Base-by-base conservation (phyloP, 2,329 filamentous ascomycete genomes). In the Scytalidium sp. region DNA sequence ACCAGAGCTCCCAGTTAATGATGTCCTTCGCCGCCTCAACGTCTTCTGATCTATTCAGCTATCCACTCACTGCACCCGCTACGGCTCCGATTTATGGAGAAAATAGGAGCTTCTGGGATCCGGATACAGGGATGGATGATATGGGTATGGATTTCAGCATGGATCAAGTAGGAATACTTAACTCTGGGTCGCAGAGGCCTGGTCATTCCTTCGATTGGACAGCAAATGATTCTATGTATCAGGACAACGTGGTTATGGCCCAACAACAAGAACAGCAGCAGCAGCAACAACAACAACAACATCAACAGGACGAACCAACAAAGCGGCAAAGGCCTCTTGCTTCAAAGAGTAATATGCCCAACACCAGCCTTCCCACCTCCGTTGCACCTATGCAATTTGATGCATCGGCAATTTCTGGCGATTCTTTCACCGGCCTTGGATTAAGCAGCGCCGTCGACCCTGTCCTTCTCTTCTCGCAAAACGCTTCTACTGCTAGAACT, bases 101-200 rank as follows among this genome's bases (percentile, higher is more conserved):
- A 46, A 64, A 69, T 10, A 69, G 70, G 44, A 56, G 64, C 32
- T 84, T 83, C 54, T 85, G 82, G 83, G 79, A 83, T 51, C 69
- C 74, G 3, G 74, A 77, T 46, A 60, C 67, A 20, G 65, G 66
- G 51, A 78, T 84, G 73, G 65, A 63, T 39, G 73, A 69, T 20
- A 83, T 85, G 78, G 80, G 84, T 50, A 66, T 85, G 47, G 81
- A 84, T 58, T 84, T 84, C 52, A 66, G 70, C 43, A 64, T 70
- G 17, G 66, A 74, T 19, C 69, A 58, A 23, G 47, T 52, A 40
- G 53, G 48, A 7, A 59, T 64, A 47, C 64, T 64, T 25, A 57
- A 56, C 25, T 52, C 48, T 32, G 46, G 53, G 2, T 70, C 59
- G 20, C 70, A 81, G 39, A 74, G 75, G 40, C 67, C 73, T 22